Conservation (phyloP, 192 early-diverging fungal species). For the Mortierella antarctica region DNA sequence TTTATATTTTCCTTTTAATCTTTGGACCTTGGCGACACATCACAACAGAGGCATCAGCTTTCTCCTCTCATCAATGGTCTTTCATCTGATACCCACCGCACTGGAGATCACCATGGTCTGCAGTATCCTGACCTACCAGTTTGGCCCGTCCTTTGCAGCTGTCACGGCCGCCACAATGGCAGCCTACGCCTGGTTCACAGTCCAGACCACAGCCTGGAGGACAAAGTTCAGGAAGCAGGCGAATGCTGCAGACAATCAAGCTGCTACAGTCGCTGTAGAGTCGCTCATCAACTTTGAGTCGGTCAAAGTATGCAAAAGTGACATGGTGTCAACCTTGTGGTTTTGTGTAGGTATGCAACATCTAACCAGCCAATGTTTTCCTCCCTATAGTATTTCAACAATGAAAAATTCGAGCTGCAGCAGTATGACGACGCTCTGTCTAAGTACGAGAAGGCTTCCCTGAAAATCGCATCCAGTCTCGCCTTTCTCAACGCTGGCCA, state of each 20-base stretch:
- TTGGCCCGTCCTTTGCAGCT: constrained; percentile 64
- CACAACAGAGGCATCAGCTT: constrained; percentile 91
- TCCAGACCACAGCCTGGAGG: constrained; percentile 92
- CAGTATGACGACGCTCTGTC: constrained; percentile 89
- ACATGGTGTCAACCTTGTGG: background rate
- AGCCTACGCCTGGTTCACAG: constrained; percentile 87
- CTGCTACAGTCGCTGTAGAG: constrained; percentile 93
- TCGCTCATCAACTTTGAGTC: constrained; percentile 98
- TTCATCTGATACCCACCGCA: constrained; percentile 94
- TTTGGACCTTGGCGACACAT: constrained; percentile 6
- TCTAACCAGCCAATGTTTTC: background rate
- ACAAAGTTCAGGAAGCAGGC: constrained; percentile 88
- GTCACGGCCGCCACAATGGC: constrained; percentile 74
- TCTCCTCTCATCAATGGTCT: constrained; percentile 93
- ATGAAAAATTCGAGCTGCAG: constrained; percentile 90
- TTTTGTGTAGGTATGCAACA: background rate
- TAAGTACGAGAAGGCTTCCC: constrained; percentile 95
- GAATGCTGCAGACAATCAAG: constrained; percentile 96
- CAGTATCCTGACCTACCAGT: constrained; percentile 81
- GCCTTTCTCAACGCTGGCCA: constrained; percentile 96
- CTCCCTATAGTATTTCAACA: constrained; percentile 72
- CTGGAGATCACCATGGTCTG: constrained; percentile 97
- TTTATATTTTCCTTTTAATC: background rate
- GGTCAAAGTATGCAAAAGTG: constrained; percentile 74
- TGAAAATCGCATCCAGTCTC: constrained; percentile 89